These are phyloP conservation scores for Coprinopsis cinerea DNA, from an alignment of 768 basidiomycete genomes.

Conservation along the genomic window DNA sequence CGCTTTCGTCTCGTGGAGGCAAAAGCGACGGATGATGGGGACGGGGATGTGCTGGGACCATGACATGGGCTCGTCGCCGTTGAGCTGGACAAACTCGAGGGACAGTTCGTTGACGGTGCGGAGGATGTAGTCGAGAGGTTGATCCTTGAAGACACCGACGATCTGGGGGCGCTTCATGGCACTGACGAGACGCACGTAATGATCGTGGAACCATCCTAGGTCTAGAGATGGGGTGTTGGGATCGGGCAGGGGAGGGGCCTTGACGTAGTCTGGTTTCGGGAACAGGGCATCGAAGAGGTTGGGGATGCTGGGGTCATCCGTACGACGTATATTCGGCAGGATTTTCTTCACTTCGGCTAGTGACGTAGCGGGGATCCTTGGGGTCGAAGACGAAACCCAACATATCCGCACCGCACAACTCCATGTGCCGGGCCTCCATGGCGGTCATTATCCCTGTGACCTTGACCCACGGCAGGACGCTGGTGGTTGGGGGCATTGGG, in stretches of 20 bases:
- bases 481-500: too few relatives aligned
- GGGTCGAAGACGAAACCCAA: too few relatives aligned
- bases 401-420: too few relatives aligned
- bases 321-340: too few relatives aligned
- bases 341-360: too few relatives aligned
- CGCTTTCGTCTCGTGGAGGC: slow-evolving; percentile 41
- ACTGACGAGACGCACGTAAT: slow-evolving; percentile 50
- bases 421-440: too few relatives aligned
- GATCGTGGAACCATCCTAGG: slow-evolving; percentile 67
- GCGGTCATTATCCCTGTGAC: too few relatives aligned
- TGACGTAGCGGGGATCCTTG: too few relatives aligned
- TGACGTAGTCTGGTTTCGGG: too few relatives aligned
- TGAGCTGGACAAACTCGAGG: slow-evolving; percentile 89
- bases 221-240: slow-evolving; percentile 19
- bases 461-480: too few relatives aligned
- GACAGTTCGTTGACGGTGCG: slow-evolving; percentile 59
- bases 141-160: slow-evolving; percentile 95
- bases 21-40: slow-evolving; percentile 89
- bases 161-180: slow-evolving; percentile 59
- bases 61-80: slow-evolving; percentile 81
- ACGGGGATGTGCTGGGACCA: slow-evolving; percentile 85
- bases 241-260: slow-evolving; percentile 14
- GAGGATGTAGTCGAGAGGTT: slow-evolving; percentile 65
- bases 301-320: too few relatives aligned
- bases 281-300: too few relatives aligned